Evolutionary conservation across 345 rosid genomes (phyloP), one percentile per base, ranked within the genome.

Genomic region (Schrenkiella parvula): DNA sequence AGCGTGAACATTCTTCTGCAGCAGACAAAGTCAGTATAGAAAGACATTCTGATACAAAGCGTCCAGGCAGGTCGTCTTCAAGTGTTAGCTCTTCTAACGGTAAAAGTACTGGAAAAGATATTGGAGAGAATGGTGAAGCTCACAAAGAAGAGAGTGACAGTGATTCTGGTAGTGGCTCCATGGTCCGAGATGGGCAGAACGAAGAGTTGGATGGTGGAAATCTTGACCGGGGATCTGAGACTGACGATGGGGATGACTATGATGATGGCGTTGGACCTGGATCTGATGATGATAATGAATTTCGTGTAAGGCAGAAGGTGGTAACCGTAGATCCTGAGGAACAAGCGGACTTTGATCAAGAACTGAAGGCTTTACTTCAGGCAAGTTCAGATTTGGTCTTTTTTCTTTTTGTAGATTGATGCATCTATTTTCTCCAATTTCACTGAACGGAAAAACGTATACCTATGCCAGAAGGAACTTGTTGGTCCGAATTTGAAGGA

Each of bases 301-400:
- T 92, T 61, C 96, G 70, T 66, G 88, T 95, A 42, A 90, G 97
- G 78, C 98, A 90, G 81, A 89, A 83, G 77, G 81, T 82, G 29
- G 83, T 93, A 1, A 87, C 87, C 71, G 88, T 86, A 39, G 95
- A 95, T 72, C 98, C 91, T 64, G 79, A 71, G 74, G 99, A 95
- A 81, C 80, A 78, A 53, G 90, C 87, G 0, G 84, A 78, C 80
- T 95, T 95, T 79, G 98, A 90, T 64, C 84, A 80, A 88, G 98
- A 92, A 80, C 85, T 95, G 39, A 82, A 84, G 80, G 97, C 99
- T 75, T 92, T 92, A 41, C 77, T 95, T 80, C 97, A 95, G 90
- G 97, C 80, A 86, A 79, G 86, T 52, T 39, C 66, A 70, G 22
- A 76, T 76, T 18, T 25, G 3, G 21, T 19, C 29, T 10, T 51